Percentiles rank a stretch among this genome's conserved stretches.
Evolutionary conservation across 1,284 basidiomycete genomes (phyloP).

Genomic region (Tylopilus microsporus): DNA sequence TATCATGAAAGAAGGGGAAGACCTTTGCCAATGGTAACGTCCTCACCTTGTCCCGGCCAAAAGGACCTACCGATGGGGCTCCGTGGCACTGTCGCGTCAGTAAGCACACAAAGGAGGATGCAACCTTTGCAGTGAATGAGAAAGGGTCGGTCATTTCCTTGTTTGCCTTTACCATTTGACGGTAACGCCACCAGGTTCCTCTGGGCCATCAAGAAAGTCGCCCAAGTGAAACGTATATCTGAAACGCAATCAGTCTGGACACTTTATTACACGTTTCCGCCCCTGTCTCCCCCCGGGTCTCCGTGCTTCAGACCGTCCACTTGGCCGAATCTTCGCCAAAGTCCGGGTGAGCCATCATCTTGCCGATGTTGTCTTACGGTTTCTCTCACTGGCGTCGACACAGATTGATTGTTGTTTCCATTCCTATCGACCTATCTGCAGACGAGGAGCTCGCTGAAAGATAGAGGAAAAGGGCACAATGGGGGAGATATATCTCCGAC

Average conservation of each 20-base stretch:
- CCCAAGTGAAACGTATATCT: slow-evolving; percentile 58
- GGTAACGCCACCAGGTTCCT: slow-evolving; percentile 48
- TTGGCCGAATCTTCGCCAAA: slow-evolving; percentile 46
- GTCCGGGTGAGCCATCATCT: slow-evolving; percentile 44
- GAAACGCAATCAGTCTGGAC: slow-evolving; percentile 65
- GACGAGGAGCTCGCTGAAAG: slow-evolving; percentile 52
- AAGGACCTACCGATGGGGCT: slow-evolving; percentile 50
- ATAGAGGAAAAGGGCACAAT: slow-evolving; percentile 61
- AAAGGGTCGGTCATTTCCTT: slow-evolving; percentile 42
- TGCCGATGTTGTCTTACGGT: background rate
- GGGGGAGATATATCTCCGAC: slow-evolving; percentile 59
- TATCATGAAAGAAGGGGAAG: slow-evolving; percentile 64
- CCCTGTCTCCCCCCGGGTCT: slow-evolving; percentile 66
- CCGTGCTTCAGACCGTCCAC: slow-evolving; percentile 61
- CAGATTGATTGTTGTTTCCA: slow-evolving; percentile 67
- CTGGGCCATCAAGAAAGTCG: slow-evolving; percentile 58
- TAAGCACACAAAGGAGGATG: slow-evolving; percentile 58
- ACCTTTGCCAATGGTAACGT: slow-evolving; percentile 50
- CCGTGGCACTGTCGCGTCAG: slow-evolving; percentile 66
- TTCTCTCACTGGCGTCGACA: background rate
- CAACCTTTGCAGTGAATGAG: slow-evolving; percentile 66
- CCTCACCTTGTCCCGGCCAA: slow-evolving; percentile 50
- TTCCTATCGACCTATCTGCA: slow-evolving; percentile 61
- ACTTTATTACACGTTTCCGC: slow-evolving; percentile 64
- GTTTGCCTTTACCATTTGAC: background rate